Conservation (phyloP, 441 rosid species). For the Eutrema salsugineum region DNA sequence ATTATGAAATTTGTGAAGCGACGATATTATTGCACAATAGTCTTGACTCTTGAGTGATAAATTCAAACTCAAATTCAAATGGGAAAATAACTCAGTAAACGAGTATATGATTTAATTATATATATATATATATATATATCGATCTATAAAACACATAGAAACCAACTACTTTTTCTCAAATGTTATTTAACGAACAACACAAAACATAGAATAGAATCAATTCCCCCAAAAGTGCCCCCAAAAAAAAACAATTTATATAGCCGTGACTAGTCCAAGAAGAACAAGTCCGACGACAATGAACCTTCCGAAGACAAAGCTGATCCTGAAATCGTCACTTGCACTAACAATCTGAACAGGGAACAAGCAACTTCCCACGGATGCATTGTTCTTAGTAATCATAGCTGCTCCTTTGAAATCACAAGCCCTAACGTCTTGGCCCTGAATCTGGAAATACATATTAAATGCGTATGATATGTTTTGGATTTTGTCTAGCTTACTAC, state of each 20-base stretch:
- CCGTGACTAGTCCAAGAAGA: constrained; percentile 24
- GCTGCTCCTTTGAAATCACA: constrained; percentile 72
- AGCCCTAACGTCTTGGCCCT: constrained; percentile 49
- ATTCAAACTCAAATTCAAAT: not conserved
- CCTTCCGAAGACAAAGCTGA: constrained; percentile 22
- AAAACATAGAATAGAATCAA: not conserved
- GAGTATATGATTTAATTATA: not conserved
- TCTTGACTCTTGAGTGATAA: not conserved
- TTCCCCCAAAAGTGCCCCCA: not conserved
- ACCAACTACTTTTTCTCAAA: constrained; percentile 19
- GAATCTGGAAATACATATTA: constrained; percentile 61
- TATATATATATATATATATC: no score
- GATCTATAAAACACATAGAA: not conserved
- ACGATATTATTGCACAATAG: not conserved
- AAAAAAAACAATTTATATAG: not conserved
- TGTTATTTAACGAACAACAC: constrained; percentile 4
- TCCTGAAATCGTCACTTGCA: constrained; percentile 25
- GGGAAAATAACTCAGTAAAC: not conserved
- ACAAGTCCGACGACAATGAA: constrained; percentile 26
- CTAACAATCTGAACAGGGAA: constrained; percentile 57
- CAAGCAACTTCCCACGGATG: constrained; percentile 37
- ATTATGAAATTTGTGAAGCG: not conserved
- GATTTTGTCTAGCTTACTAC: constrained; percentile 31
- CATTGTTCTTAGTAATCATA: constrained; percentile 35
- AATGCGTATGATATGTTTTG: constrained; percentile 67